Conservation (phyloP, 2,329 filamentous ascomycete genomes). For the Blumeriella jaapii region DNA sequence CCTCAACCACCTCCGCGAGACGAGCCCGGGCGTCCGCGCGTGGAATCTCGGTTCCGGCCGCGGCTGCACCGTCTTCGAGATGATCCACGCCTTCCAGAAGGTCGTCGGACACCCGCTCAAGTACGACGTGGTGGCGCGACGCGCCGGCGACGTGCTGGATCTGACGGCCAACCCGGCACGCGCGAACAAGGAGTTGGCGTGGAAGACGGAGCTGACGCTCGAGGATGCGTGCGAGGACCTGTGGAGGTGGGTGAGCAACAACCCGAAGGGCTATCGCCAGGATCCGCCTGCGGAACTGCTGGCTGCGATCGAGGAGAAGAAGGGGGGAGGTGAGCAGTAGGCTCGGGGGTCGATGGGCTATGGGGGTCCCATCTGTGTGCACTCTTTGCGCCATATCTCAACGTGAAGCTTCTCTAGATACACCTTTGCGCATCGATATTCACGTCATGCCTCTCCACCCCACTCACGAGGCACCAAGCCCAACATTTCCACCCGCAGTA, state of each 20-base stretch:
- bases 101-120: slow-evolving; percentile 77
- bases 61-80: slow-evolving; percentile 93
- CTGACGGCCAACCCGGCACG: slow-evolving; percentile 83
- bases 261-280: slow-evolving; percentile 89
- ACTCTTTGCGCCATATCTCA: too few species aligned
- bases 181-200: slow-evolving; percentile 79
- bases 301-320: slow-evolving; percentile 41
- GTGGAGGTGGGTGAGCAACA: slow-evolving; percentile 96
- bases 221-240: slow-evolving; percentile 90
- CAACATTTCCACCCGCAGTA: too few species aligned
- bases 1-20: slow-evolving; percentile 75
- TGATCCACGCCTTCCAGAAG: slow-evolving; percentile 85
- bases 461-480: too few species aligned
- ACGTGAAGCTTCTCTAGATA: too few species aligned
- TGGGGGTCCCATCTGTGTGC: too few species aligned
- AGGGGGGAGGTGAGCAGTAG: slow-evolving; percentile 8
- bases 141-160: slow-evolving; percentile 85
- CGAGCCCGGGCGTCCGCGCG: slow-evolving; percentile 80
- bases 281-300: slow-evolving; percentile 76
- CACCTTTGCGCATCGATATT: too few species aligned
- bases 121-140: slow-evolving; percentile 74
- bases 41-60: slow-evolving; percentile 96
- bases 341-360: too few species aligned
- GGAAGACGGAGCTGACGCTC: slow-evolving; percentile 83
- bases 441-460: too few species aligned